Conservation (phyloP, 306 rosid species). For the Herpetospermum pedunculosum region DNA sequence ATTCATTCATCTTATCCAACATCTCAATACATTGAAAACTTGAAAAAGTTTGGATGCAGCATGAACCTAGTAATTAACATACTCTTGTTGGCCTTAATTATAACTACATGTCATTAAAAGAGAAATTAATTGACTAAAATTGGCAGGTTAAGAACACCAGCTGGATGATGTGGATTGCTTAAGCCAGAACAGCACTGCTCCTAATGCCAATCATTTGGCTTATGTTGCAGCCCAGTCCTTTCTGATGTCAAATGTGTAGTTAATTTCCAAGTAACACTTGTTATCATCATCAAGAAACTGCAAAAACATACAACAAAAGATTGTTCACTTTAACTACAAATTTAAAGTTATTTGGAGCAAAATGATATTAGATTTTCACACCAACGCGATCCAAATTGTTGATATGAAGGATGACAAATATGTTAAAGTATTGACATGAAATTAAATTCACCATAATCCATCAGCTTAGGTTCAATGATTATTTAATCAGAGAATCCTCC, state of each 20-base stretch:
- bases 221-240: constrained; percentile 34
- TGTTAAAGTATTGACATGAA: neutral
- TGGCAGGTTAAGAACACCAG: constrained; percentile 15
- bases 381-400: neutral
- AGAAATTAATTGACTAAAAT: constrained; percentile 3
- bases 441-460: neutral
- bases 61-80: constrained; percentile 8
- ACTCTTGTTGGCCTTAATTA: constrained; percentile 1
- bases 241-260: constrained; percentile 34
- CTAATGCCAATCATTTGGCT: neutral
- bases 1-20: neutral
- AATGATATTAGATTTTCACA: neutral
- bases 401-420: neutral
- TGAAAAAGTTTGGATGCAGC: neutral
- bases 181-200: constrained; percentile 3
- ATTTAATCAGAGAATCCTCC: too few species aligned
- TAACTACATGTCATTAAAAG: constrained; percentile 1
- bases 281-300: constrained; percentile 43
- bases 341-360: neutral
- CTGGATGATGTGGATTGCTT: constrained; percentile 1
- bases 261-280: constrained; percentile 48
- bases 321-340: neutral
- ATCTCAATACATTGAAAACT: neutral
- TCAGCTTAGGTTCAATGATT: neutral
- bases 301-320: neutral